Base-by-base conservation (phyloP, 2,329 filamentous ascomycete species). In the Xylariaceae sp. region DNA sequence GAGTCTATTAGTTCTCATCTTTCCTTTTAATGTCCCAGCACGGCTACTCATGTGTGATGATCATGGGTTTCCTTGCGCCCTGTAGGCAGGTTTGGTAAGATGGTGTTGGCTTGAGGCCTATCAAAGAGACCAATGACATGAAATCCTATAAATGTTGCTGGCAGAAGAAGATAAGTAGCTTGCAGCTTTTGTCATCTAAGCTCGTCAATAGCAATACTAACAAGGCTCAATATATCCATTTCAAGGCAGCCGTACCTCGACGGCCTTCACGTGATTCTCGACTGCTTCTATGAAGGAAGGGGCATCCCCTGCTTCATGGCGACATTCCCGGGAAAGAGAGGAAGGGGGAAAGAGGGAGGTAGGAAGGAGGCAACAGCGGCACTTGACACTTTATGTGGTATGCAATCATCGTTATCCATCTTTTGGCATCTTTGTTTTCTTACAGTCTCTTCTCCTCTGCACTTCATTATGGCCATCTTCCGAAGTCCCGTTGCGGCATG, bases 191-290 rank as follows among this genome's bases (percentile, higher is more conserved):
- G 29, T 4, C 6, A 14, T 26, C 4, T 34, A 11, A 9, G 14
- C 4, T 5, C 3, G 4, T 21, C 7, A 6, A 43, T 28, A 6
- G 2, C 8, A 16, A 34, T 44, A 52, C 24, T 19, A 12, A 43
- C 9, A 26, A 11, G 6, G n/a, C n/a, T n/a, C n/a, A n/a, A n/a
- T n/a, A n/a, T n/a, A 4, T 2, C 6, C 6, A 17, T 9, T 36
- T 2, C n/a, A 4, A 43, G 29, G n/a, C n/a, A n/a, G n/a, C n/a
- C 5, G n/a, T 51, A n/a, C n/a, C 5, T 21, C 19, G 14, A 45
- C 6, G 21, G 14, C 23, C 14, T n/a, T 53, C 52, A 59, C 56
- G 52, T 59, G 56, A 59, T 39, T 39, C 1, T 23, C 17, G 6
- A 17, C 9, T 19, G 6, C 11, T 31, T 39, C 16, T 11, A 24